A percentile compares a stretch with the other conserved stretches of the same genome.
These are phyloP conservation scores for Boletus sp. DNA, from an alignment of 768 basidiomycete species.

Conservation along the genomic window DNA sequence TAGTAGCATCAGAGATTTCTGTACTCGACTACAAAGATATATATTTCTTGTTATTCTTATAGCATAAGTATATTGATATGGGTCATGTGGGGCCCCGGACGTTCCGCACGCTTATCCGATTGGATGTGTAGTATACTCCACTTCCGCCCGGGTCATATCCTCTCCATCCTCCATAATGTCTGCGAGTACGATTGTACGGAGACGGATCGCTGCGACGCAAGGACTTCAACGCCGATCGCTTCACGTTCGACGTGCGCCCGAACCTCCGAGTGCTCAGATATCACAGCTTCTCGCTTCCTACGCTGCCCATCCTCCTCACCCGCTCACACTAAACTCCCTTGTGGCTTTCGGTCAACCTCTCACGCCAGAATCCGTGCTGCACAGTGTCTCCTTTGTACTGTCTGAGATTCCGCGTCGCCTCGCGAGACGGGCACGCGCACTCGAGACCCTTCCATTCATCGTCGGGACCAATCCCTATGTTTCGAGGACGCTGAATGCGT, in stretches of 20 bases:
- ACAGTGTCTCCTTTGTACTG: constrained; percentile 70
- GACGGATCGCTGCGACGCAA: neutral
- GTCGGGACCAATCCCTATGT: constrained; percentile 88
- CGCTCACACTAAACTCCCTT: constrained; percentile 68
- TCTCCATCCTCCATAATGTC: constrained; percentile 4
- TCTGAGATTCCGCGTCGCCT: constrained; percentile 76
- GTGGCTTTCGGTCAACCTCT: constrained; percentile 75
- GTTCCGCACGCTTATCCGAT: neutral
- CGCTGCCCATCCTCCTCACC: constrained; percentile 58
- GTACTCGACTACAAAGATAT: constrained; percentile 25
- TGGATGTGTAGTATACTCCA: too few relatives aligned
- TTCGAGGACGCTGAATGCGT: constrained; percentile 63
- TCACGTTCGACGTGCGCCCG: constrained; percentile 41
- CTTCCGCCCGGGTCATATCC: neutral
- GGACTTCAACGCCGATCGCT: constrained; percentile 14
- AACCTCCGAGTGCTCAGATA: constrained; percentile 49
- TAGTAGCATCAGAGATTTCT: constrained; percentile 11
- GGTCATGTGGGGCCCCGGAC: neutral
- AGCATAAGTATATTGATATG: neutral
- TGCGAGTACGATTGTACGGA: neutral
- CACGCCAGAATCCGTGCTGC: constrained; percentile 63
- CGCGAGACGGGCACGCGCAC: constrained; percentile 66
- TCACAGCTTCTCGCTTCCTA: constrained; percentile 61
- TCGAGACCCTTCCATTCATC: constrained; percentile 80
- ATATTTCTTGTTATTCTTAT: constrained; percentile 25